Base-by-base conservation (phyloP, 2,329 filamentous ascomycete species). In the Plenodomus biglobosus region DNA sequence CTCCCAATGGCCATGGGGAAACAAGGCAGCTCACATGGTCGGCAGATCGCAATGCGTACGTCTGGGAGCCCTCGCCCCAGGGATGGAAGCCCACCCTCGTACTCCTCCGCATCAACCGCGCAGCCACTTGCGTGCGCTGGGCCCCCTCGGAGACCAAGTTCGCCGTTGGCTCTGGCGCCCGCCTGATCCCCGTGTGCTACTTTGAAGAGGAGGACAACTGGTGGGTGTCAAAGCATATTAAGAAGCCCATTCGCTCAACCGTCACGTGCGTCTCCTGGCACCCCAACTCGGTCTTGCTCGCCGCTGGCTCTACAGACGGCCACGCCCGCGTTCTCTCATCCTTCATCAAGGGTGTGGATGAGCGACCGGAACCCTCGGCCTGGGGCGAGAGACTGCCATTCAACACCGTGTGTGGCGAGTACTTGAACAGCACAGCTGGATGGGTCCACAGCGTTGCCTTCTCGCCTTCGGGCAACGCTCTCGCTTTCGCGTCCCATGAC, bases 151-250 rank as follows among this genome's bases (percentile, higher is more conserved):
- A 99, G 80, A 88, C 86, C 71, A 99, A 99, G 76, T 99, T 99
- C 72, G 94, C 94, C 44, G 94, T 97, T 20, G 94, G 94, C 52
- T 96, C 92, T 21, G 94, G 94, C 53, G 94, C 96, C 62, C 86
- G 94, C 56, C 88, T 96, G 58, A 96, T 99, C 65, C 91, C 94
- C 35, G 83, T 97, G 62, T 99, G 94, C 80, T 97, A 97, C 78
- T 99, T 99, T 64, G 94, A 99, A 70, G 90, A 96, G 72, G 94
- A 99, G 75, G 96, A 99, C 75, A 92, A 99, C 78, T 99, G 94
- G 94, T 99, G 94, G 94, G 92, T 99, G 36, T 96, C 92, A 32
- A 99, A 99, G 81, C 94, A 99, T 76, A 77, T 99, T 69, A 97
- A 97, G 84, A 99, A 97, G 82, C 94, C 94, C 17, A 95, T 99